Percentiles rank a stretch among this genome's conserved stretches.
Conservation (phyloP, 495 filamentous ascomycete species). For the Neurospora tetrasperma region DNA sequence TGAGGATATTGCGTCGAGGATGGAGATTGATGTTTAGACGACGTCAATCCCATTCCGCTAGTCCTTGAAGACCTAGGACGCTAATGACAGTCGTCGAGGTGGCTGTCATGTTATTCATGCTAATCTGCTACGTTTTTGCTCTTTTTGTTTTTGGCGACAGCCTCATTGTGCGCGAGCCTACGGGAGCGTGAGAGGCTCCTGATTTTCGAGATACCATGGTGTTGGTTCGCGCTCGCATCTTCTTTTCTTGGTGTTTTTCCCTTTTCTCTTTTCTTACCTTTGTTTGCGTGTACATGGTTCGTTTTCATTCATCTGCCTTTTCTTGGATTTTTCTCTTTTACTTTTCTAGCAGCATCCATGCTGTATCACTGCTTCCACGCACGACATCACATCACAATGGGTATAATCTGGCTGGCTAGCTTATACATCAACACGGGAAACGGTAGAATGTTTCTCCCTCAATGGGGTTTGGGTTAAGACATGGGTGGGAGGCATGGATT, state of each 20-base stretch:
- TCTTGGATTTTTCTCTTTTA: neutral
- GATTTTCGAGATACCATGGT: conserved; percentile 1
- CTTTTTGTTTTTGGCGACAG: neutral
- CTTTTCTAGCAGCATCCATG: neutral
- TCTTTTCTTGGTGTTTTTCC: conserved; percentile 3
- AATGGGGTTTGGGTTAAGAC: neutral
- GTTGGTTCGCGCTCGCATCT: conserved; percentile 2
- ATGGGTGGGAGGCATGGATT: neutral
- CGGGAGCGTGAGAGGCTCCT: neutral
- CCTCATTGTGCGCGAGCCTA: neutral
- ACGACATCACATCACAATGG: neutral
- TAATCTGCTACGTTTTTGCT: neutral
- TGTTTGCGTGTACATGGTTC: neutral
- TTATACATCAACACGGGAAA: neutral
- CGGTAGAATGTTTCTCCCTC: neutral
- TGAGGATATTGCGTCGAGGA: conserved; percentile 61
- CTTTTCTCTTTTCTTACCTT: neutral
- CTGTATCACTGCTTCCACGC: neutral
- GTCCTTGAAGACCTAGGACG: neutral
- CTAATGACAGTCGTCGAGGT: neutral
- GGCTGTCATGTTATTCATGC: neutral
- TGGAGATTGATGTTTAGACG: conserved; percentile 47
- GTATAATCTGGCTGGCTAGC: neutral
- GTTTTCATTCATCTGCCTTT: neutral
- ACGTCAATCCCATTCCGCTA: neutral